Percentiles rank a stretch among this genome's conserved stretches.
These are phyloP conservation scores for Trichoderma aggressivum DNA, from an alignment of 2,329 filamentous ascomycete species.

Conservation along the genomic window DNA sequence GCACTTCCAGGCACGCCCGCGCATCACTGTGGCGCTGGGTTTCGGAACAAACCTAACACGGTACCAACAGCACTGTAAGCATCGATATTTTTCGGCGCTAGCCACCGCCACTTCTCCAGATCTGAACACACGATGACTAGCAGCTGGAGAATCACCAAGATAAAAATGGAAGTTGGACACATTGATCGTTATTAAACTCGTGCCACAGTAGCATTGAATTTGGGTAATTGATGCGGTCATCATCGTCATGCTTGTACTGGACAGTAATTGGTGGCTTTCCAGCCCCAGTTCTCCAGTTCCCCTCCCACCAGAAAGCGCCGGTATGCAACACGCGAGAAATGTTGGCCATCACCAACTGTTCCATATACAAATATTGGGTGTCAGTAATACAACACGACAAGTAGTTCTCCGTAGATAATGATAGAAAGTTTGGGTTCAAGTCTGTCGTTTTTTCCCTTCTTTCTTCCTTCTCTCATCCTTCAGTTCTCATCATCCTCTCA, in stretches of 20 bases:
- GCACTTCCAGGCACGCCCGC: neutral
- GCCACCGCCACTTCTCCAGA: neutral
- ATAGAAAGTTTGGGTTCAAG: neutral
- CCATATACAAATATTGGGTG: neutral
- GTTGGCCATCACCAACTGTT: neutral
- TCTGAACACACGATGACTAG: neutral
- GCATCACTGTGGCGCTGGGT: neutral
- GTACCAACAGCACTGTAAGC: conserved; percentile 12
- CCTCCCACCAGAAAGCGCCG: neutral
- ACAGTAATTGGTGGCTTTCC: neutral
- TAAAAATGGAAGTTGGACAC: neutral
- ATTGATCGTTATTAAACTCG: neutral
- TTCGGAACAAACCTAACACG: neutral
- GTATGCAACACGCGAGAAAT: neutral
- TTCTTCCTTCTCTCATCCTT: neutral
- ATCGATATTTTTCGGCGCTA: neutral
- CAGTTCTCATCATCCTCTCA: neutral
- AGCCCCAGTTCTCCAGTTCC: neutral
- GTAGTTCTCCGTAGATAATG: neutral
- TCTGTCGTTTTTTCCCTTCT: neutral
- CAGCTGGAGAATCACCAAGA: neutral
- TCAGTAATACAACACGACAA: neutral
- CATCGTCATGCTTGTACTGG: neutral
- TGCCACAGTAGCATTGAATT: neutral
- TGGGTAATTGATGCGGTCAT: neutral